These are phyloP conservation scores for Sonneratia caseolaris DNA, from an alignment of 345 rosid genomes.

Conservation along the genomic window DNA sequence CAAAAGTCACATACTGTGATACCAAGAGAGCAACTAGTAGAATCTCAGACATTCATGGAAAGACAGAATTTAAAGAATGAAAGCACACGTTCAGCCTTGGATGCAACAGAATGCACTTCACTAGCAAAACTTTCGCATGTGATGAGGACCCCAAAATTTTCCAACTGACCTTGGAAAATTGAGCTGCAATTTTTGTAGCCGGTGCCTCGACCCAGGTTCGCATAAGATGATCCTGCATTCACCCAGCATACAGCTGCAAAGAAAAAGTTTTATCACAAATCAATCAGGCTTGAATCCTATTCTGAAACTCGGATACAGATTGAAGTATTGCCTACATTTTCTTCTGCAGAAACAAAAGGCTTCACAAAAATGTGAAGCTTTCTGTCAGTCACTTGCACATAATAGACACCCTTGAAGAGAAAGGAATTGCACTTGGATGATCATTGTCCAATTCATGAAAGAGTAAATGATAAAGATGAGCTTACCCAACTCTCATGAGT, in stretches of 20 bases:
- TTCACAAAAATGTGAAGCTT: neutral
- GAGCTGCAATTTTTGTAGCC: conserved; percentile 86
- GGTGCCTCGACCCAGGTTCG: conserved; percentile 75
- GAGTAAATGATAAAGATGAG: conserved; percentile 1
- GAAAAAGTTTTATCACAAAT: neutral
- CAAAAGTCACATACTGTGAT: no score
- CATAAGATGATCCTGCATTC: conserved; percentile 81
- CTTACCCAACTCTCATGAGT: conserved; percentile 68
- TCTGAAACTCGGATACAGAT: neutral
- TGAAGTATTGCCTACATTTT: neutral
- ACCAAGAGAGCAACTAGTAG: no score
- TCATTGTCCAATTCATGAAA: neutral
- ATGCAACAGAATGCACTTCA: neutral
- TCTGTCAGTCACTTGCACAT: neutral
- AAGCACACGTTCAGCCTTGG: neutral
- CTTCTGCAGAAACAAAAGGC: conserved; percentile 3
- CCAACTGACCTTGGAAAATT: conserved; percentile 71
- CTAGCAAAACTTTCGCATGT: no score
- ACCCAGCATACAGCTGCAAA: conserved; percentile 74
- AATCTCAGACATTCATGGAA: no score
- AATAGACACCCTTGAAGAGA: neutral
- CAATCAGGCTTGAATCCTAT: neutral
- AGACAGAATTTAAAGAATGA: neutral
- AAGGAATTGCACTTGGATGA: neutral
- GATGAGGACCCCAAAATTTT: neutral